phyloP scores from a whole-genome alignment of 441 rosid species.

The Geranium incanum region DNA sequence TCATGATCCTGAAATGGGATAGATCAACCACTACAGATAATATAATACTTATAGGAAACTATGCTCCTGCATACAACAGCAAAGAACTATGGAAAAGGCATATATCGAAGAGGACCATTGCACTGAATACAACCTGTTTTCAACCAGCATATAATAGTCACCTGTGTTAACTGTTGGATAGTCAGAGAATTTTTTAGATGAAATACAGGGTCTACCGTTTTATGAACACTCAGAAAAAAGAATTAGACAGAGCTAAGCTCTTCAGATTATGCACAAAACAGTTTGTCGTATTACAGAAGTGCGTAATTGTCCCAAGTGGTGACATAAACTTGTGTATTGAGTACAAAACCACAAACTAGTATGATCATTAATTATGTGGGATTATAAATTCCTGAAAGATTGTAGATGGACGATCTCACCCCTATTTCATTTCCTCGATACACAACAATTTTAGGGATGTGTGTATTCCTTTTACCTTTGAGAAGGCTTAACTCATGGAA shows the following conservation, averaged over 20 bases:
- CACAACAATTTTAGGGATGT: neutral
- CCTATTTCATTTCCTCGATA: neutral
- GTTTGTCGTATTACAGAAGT: neutral
- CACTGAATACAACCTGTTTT: too few relatives aligned
- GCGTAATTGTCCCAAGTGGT: neutral
- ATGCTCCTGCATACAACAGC: too few relatives aligned
- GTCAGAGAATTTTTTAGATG: neutral
- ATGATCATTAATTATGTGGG: neutral
- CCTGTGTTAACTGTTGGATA: neutral
- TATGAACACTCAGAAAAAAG: neutral
- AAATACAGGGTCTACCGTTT: neutral
- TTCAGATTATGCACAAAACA: neutral
- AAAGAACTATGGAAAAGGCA: too few relatives aligned
- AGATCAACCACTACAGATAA: too few relatives aligned
- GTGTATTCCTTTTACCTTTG: neutral
- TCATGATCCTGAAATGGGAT: too few relatives aligned
- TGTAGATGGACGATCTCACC: neutral
- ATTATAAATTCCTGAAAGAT: neutral
- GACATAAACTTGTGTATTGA: neutral
- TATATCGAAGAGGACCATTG: too few relatives aligned
- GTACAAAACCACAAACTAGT: neutral
- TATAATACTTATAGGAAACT: too few relatives aligned
- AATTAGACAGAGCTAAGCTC: neutral
- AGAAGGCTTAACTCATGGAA: neutral
- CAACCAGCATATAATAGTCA: too few relatives aligned